Evolutionary conservation across 1,139 yeast genomes (phyloP).

Genomic region (Debaryomyces fabryi): DNA sequence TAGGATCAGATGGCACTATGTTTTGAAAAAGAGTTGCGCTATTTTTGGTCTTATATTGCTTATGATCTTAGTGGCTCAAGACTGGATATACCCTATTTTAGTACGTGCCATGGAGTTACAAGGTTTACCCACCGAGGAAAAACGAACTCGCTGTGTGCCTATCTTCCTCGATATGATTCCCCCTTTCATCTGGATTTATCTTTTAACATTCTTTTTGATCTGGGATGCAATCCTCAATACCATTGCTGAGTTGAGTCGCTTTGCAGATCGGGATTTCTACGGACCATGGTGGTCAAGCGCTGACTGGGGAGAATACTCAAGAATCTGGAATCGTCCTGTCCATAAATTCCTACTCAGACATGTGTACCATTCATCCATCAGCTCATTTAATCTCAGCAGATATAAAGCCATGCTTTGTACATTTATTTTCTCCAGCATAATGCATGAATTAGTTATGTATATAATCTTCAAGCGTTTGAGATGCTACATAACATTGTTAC

Average conservation of each 20-base stretch:
- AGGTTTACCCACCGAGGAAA: slow-evolving; percentile 46
- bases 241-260: slow-evolving; percentile 82
- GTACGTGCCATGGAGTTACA: slow-evolving; percentile 58
- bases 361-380: slow-evolving; percentile 91
- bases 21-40: slow-evolving; percentile 71
- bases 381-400: slow-evolving; percentile 70
- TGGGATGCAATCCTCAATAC: slow-evolving; percentile 94
- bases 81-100: slow-evolving; percentile 75
- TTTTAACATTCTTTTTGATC: slow-evolving; percentile 80
- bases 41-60: slow-evolving; percentile 83
- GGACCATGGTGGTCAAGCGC: slow-evolving; percentile 98
- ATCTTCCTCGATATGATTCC: slow-evolving; percentile 78
- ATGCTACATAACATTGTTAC: slow-evolving; percentile 77
- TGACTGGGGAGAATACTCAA: slow-evolving; percentile 91
- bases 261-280: slow-evolving; percentile 90
- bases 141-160: slow-evolving; percentile 56
- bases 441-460: slow-evolving; percentile 93
- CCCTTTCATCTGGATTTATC: slow-evolving; percentile 71
- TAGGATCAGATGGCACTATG: slow-evolving; percentile 68
- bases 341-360: slow-evolving; percentile 87
- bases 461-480: slow-evolving; percentile 79
- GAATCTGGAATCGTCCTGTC: slow-evolving; percentile 97
- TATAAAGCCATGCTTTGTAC: slow-evolving; percentile 75
- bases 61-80: slow-evolving; percentile 83
- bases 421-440: slow-evolving; percentile 74